Evolutionary conservation across 1,284 basidiomycete species (phyloP).

Genomic region (Farysia itapuensis): DNA sequence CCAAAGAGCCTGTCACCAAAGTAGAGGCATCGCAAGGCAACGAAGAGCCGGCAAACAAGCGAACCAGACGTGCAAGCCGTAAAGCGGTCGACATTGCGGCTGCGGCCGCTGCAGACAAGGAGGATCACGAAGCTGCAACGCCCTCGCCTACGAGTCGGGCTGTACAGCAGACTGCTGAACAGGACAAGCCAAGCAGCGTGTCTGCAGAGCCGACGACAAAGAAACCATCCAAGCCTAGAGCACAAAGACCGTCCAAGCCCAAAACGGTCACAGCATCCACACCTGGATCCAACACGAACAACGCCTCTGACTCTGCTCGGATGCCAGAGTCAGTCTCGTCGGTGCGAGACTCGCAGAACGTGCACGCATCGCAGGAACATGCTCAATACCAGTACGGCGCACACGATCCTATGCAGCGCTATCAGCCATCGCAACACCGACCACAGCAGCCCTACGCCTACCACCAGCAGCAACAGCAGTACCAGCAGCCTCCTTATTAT

Average conservation of each 20-base stretch:
- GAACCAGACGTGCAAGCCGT: not conserved
- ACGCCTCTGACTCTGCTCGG: too few species aligned
- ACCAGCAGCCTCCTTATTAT: slow-evolving; percentile 2
- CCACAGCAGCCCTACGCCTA: too few species aligned
- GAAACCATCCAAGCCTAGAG: not conserved
- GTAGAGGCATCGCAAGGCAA: not conserved
- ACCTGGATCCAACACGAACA: not conserved
- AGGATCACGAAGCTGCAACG: not conserved
- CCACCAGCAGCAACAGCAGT: slow-evolving; percentile 4
- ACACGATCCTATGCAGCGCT: too few species aligned
- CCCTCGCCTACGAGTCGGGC: too few species aligned
- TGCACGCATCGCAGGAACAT: too few species aligned
- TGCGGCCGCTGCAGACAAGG: not conserved
- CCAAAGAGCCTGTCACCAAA: not conserved
- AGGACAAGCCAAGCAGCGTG: too few species aligned
- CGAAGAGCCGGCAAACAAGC: not conserved
- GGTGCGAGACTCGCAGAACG: too few species aligned
- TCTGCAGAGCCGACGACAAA: not conserved
- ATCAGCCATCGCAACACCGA: not conserved
- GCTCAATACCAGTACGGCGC: too few species aligned
- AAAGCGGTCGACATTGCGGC: not conserved
- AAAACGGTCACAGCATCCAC: not conserved
- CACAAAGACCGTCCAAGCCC: not conserved
- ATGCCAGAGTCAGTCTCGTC: too few species aligned
- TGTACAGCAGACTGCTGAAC: too few species aligned